Evolutionary conservation across 345 rosid species (phyloP), one percentile per base, ranked within the genome.

Genomic region (Erodium maritimum): DNA sequence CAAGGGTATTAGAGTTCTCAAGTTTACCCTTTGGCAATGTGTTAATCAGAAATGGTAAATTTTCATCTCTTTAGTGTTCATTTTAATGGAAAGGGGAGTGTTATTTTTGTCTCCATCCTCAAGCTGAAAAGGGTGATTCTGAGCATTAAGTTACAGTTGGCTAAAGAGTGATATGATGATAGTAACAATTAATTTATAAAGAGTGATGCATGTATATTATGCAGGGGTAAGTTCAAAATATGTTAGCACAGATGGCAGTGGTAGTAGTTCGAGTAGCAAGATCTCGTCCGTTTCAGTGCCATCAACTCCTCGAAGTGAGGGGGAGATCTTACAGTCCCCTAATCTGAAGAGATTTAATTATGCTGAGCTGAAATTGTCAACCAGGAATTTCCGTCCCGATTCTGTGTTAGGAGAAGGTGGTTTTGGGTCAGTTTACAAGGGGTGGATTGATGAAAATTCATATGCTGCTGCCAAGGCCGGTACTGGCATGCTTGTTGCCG

Each of bases 401-500:
- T 82, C 85, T 58, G 80, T 82, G 33, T 50, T 85, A 24, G 93
- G 93, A 56, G 93, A 85, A 73, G 93, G 93, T 55, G 88, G 93
- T 57, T 82, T 85, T 54, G 93, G 93, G 58, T 85, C 93, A 0
- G 93, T 85, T 55, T 82, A 80, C 34, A 85, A 85, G 66, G 93
- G 93, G 17, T 85, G 93, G 93, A 69, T 85, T 46, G 88, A 82
- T 65, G 79, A 74, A 70, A 61, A 77, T 58, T 67, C 93, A 52
- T 67, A 64, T 22, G 24, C 80, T 56, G 84, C 88, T 56, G 1
- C 86, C 65, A 85, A 85, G 72, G 81, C 93, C 45, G 93, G 93
- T 52, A 77, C 86, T 59, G 88, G 93, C 50, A 55, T 72, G 58
- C 80, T 80, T 51, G 75, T 82, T 77, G 93, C 93, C 51, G 88